Conservation (phyloP, 176 grass and related monocot genomes). For the Cymbopogon citratus region DNA sequence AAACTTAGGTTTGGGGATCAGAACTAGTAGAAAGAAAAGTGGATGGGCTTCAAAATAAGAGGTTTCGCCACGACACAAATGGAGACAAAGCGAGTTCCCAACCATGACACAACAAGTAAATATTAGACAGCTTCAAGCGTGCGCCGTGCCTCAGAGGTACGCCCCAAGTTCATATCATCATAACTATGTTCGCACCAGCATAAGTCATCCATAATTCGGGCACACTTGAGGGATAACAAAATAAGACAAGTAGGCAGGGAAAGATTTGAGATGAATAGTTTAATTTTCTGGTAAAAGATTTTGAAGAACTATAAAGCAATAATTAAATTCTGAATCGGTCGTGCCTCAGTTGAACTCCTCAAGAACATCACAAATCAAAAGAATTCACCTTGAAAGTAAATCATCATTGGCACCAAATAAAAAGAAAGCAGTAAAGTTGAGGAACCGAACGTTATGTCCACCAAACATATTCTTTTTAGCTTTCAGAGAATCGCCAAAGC, state of each 20-base stretch:
- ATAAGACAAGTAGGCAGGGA: neutral
- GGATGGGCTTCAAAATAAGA: no score
- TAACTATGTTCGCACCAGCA: neutral
- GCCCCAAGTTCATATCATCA: neutral
- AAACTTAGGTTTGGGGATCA: no score
- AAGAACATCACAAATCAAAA: neutral
- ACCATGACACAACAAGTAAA: neutral
- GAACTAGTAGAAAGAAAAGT: no score
- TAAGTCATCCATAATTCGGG: neutral
- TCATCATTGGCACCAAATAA: no score
- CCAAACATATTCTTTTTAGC: no score
- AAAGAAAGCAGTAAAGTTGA: no score
- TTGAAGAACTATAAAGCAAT: neutral
- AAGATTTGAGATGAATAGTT: neutral
- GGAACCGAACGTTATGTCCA: no score
- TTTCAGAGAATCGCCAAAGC: no score
- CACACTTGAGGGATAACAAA: no score
- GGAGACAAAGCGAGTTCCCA: no score
- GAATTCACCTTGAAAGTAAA: neutral
- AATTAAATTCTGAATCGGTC: neutral
- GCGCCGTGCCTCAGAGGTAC: neutral
- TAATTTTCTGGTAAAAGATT: neutral
- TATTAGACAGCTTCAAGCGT: neutral
- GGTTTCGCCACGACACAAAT: no score
- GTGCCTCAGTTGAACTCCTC: slow-evolving; percentile 18